Percentiles rank a stretch among this genome's conserved stretches.
Conservation (phyloP, 169 alveolate species). For the Theileria parva region DNA sequence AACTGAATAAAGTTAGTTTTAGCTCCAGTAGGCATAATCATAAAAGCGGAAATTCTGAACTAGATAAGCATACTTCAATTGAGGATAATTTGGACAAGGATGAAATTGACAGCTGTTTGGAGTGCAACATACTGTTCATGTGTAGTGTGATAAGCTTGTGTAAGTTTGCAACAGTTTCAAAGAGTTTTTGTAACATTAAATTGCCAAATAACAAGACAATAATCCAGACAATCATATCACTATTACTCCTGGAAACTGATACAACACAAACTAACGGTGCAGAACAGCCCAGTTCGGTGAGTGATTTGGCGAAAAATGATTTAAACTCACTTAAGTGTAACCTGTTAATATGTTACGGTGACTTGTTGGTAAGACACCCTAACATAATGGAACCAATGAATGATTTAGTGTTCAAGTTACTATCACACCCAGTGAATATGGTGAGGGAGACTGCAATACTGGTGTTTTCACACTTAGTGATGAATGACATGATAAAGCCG, state of each 20-base stretch:
- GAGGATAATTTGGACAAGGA: not conserved
- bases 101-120: not conserved
- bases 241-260: constrained; percentile 21
- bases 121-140: constrained; percentile 29
- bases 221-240: constrained; percentile 43
- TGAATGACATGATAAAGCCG: constrained; percentile 80
- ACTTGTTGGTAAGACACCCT: constrained; percentile 76
- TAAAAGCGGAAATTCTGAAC: not conserved
- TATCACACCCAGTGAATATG: constrained; percentile 65
- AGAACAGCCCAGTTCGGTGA: not conserved
- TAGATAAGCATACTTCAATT: not conserved
- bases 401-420: constrained; percentile 59
- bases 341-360: constrained; percentile 77
- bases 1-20: not conserved
- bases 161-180: constrained; percentile 61
- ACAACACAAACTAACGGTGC: not conserved
- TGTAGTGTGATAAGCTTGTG: constrained; percentile 53
- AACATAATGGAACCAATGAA: constrained; percentile 79
- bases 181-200: constrained; percentile 49
- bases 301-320: not conserved
- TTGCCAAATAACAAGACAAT: constrained; percentile 11
- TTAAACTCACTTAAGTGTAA: constrained; percentile 52
- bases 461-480: constrained; percentile 78
- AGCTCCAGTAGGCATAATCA: not conserved
- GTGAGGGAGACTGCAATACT: constrained; percentile 75